phyloP scores from a whole-genome alignment of 192 early-diverging fungal genomes.

The Gryganskiella cystojenkinii region DNA sequence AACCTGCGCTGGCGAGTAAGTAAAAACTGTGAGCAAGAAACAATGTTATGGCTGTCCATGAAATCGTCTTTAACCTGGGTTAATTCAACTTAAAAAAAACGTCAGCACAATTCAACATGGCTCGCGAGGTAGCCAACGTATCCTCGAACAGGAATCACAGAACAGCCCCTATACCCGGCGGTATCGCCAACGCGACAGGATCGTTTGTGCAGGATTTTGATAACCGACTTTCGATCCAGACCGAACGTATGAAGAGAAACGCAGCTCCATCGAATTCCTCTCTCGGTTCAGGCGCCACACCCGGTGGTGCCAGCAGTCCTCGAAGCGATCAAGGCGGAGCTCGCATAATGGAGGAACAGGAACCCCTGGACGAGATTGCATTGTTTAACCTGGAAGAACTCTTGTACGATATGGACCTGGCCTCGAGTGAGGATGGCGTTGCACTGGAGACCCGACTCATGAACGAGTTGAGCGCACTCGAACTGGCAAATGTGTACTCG shows the following conservation, averaged over 20 bases:
- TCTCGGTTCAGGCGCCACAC: conserved; percentile 10
- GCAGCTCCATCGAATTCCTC: conserved; percentile 16
- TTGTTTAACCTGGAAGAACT: conserved; percentile 83
- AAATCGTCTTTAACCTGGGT: no score
- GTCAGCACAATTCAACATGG: conserved; percentile 38
- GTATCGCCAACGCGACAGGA: conserved; percentile 21
- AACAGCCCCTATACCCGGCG: conserved; percentile 31
- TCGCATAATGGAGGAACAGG: conserved; percentile 33
- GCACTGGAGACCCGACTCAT: conserved; percentile 87
- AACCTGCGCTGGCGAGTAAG: conserved; percentile 50
- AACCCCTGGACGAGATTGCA: conserved; percentile 67
- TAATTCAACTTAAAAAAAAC: no score
- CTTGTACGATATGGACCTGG: conserved; percentile 89
- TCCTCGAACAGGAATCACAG: conserved; percentile 7
- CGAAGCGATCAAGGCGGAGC: conserved; percentile 15
- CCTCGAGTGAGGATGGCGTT: conserved; percentile 87
- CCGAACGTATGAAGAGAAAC: conserved; percentile 45
- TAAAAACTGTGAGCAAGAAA: no score
- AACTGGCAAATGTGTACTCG: conserved; percentile 93
- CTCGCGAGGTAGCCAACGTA: conserved; percentile 20
- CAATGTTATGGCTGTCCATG: no score
- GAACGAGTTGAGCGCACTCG: conserved; percentile 87
- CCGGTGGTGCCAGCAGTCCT: conserved; percentile 16
- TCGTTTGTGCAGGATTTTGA: conserved; percentile 51
- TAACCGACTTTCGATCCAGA: conserved; percentile 39